Evolutionary conservation across 805 yeast species (phyloP).

Genomic region (Candida coleopterorum): DNA sequence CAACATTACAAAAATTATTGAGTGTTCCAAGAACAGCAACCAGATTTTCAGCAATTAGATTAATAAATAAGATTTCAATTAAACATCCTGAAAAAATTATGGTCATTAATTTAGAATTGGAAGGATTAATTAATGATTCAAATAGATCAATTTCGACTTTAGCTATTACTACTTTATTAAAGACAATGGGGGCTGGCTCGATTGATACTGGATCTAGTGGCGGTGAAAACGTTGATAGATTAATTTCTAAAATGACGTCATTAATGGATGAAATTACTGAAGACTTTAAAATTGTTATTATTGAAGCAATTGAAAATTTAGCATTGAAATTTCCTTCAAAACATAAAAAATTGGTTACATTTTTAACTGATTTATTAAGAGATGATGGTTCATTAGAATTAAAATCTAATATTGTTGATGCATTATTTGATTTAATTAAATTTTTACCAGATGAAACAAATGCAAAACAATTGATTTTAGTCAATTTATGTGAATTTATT

Average conservation of each 20-base stretch:
- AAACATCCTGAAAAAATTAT: conserved; percentile 74
- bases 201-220: conserved; percentile 29
- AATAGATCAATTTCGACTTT: conserved; percentile 92
- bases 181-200: conserved; percentile 79
- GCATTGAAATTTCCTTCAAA: conserved; percentile 92
- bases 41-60: conserved; percentile 89
- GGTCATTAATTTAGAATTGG: conserved; percentile 80
- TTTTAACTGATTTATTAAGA: conserved; percentile 77
- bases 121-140: conserved; percentile 78
- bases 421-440: conserved; percentile 85
- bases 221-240: conserved; percentile 71
- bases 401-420: conserved; percentile 86
- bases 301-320: conserved; percentile 89
- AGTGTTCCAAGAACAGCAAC: conserved; percentile 87
- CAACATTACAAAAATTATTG: conserved; percentile 69
- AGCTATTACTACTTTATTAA: conserved; percentile 92
- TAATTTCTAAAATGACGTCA: conserved; percentile 79
- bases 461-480: conserved; percentile 77
- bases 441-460: conserved; percentile 61
- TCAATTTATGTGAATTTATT: conserved; percentile 90
- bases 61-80: conserved; percentile 80
- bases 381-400: conserved; percentile 87
- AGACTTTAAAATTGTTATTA: conserved; percentile 90
- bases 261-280: conserved; percentile 93
- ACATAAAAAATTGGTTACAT: conserved; percentile 74